A percentile compares a stretch with the other conserved stretches of the same genome.
Evolutionary conservation across 805 yeast genomes (phyloP).

Genomic region (Suhomyces prunicola): DNA sequence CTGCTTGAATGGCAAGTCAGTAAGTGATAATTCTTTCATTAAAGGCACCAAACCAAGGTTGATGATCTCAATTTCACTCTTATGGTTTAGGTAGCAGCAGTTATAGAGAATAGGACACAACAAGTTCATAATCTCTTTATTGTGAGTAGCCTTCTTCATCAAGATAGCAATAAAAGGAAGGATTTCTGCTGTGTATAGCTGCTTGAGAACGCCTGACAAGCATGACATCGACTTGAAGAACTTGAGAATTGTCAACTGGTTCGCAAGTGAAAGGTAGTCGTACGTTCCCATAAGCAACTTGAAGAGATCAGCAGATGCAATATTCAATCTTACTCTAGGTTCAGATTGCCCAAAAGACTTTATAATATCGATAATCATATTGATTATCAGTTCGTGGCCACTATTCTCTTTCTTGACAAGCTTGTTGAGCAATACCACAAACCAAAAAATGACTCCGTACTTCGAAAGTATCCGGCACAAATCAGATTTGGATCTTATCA

Average conservation of each 20-base stretch:
- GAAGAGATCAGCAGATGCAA: slow-evolving; percentile 38
- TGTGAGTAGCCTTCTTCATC: slow-evolving; percentile 26
- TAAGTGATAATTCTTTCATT: slow-evolving; percentile 36
- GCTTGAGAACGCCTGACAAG: slow-evolving; percentile 29
- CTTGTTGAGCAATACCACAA: slow-evolving; percentile 37
- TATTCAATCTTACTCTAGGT: slow-evolving; percentile 38
- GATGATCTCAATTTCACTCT: slow-evolving; percentile 45
- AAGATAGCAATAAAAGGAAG: slow-evolving; percentile 41
- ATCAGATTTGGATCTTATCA: slow-evolving; percentile 40
- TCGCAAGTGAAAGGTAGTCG: slow-evolving; percentile 25
- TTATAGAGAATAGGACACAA: slow-evolving; percentile 50
- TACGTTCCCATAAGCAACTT: slow-evolving; percentile 40
- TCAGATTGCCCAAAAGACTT: slow-evolving; percentile 46
- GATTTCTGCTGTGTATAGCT: slow-evolving; percentile 37
- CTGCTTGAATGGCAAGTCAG: slow-evolving; percentile 46
- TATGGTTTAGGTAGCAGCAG: slow-evolving; percentile 47
- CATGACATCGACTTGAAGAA: slow-evolving; percentile 43
- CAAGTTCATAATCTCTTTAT: slow-evolving; percentile 41
- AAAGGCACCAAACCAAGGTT: slow-evolving; percentile 46
- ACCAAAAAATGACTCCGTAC: slow-evolving; percentile 43
- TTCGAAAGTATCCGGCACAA: slow-evolving; percentile 41
- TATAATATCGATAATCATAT: slow-evolving; percentile 36
- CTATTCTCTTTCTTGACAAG: slow-evolving; percentile 16
- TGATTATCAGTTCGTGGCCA: slow-evolving; percentile 13
- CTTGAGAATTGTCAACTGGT: slow-evolving; percentile 42